phyloP scores from a whole-genome alignment of 768 basidiomycete species.

The Xanthoconium stramineum region DNA sequence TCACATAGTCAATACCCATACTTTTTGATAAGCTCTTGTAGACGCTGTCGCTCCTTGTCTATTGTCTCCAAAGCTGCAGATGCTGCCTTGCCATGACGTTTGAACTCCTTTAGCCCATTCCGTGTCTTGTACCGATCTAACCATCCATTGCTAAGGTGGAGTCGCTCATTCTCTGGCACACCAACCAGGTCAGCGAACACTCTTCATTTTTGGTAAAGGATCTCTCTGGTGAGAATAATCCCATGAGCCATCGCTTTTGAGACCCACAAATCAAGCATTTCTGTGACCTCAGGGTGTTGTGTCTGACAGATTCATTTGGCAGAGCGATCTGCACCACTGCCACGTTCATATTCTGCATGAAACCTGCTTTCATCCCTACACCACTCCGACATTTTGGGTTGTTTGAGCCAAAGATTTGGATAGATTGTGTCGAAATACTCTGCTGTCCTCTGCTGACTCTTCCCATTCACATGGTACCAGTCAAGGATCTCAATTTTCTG shows the following conservation, averaged over 20 bases:
- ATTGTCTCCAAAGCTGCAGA: not conserved
- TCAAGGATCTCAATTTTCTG: conserved; percentile 37
- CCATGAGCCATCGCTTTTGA: not conserved
- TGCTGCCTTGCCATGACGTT: not conserved
- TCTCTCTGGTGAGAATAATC: not conserved
- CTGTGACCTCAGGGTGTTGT: not conserved
- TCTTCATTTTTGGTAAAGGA: not conserved
- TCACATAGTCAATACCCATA: not conserved
- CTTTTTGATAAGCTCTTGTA: not conserved
- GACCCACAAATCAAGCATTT: not conserved
- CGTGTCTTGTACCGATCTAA: not conserved
- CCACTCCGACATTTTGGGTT: not conserved
- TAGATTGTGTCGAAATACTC: not conserved
- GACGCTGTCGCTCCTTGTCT: not conserved
- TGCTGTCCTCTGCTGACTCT: conserved; percentile 32
- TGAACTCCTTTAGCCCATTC: not conserved
- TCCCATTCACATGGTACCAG: conserved; percentile 33
- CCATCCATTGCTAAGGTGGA: not conserved
- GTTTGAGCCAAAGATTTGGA: not conserved
- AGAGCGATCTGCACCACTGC: too few relatives aligned
- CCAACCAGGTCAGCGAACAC: not conserved
- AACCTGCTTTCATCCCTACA: not conserved
- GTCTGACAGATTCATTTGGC: not conserved
- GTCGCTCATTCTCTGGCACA: not conserved
- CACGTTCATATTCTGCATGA: not conserved